A percentile compares a stretch with the other conserved stretches of the same genome.
Evolutionary conservation across 2,329 filamentous ascomycete genomes (phyloP).

Genomic region (Diaporthe humulicola): DNA sequence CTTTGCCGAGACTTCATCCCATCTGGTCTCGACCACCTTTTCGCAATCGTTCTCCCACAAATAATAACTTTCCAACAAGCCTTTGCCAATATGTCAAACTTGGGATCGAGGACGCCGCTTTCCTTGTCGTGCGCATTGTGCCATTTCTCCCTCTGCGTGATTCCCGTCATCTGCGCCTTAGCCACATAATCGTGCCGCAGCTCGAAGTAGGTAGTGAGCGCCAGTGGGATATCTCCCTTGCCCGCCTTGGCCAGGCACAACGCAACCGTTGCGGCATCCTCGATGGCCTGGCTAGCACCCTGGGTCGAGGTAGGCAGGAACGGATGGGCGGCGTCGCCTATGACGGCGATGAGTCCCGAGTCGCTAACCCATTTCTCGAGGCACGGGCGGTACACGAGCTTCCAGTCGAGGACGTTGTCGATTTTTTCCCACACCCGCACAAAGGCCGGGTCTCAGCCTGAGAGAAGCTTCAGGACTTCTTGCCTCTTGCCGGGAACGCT

Average conservation of each 20-base stretch:
- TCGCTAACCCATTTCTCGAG: neutral
- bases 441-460: neutral
- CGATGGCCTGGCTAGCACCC: neutral
- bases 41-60: constrained; percentile 1
- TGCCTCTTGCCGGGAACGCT: neutral
- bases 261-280: neutral
- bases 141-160: neutral
- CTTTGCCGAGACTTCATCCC: neutral
- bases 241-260: neutral
- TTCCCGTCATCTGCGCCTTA: neutral
- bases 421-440: neutral
- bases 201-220: neutral
- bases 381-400: neutral
- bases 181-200: neutral
- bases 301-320: neutral
- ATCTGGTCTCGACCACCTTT: neutral
- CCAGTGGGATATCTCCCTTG: neutral
- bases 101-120: neutral
- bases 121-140: neutral
- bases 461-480: neutral
- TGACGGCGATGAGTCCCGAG: neutral
- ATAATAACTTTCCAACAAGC: neutral
- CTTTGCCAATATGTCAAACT: neutral
- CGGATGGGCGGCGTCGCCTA: neutral
- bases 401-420: neutral